A percentile compares a stretch with the other conserved stretches of the same genome.
phyloP scores from a whole-genome alignment of 257 asterid species.

The Lycium ferocissimum region DNA sequence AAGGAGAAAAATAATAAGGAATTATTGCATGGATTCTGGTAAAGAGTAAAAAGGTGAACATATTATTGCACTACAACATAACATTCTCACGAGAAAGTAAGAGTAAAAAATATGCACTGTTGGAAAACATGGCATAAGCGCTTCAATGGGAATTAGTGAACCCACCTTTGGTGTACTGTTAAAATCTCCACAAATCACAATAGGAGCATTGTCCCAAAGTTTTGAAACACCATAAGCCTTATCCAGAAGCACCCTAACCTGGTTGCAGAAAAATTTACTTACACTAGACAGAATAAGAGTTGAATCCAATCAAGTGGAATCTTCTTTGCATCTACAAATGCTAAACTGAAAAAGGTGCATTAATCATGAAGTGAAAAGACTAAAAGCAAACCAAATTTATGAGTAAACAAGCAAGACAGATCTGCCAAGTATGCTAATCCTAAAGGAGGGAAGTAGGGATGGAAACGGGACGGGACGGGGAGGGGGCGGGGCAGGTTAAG shows the following conservation, averaged over 20 bases:
- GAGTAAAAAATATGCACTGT: slow-evolving; percentile 24
- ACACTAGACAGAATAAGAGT: neutral
- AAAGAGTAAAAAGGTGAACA: slow-evolving; percentile 24
- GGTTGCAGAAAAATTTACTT: slow-evolving; percentile 40
- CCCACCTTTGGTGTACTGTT: slow-evolving; percentile 90
- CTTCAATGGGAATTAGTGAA: slow-evolving; percentile 33
- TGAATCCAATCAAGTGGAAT: slow-evolving; percentile 14
- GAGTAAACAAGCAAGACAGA: slow-evolving; percentile 15
- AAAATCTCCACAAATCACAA: slow-evolving; percentile 93
- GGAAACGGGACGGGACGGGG: neutral
- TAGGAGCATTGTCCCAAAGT: slow-evolving; percentile 92
- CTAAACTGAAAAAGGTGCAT: neutral
- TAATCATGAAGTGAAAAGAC: neutral
- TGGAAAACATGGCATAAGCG: slow-evolving; percentile 9
- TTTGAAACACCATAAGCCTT: slow-evolving; percentile 80
- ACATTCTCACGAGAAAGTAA: slow-evolving; percentile 25
- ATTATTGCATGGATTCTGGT: neutral
- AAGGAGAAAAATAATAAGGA: slow-evolving; percentile 11
- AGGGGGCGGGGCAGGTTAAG: neutral
- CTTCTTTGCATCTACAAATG: neutral
- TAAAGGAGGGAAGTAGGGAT: slow-evolving; percentile 12
- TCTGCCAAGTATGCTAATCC: slow-evolving; percentile 16
- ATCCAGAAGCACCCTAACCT: slow-evolving; percentile 86
- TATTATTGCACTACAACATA: slow-evolving; percentile 33
- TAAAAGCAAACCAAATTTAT: neutral